phyloP scores from a whole-genome alignment of 75 land plant genomes.

The Cryptomeria japonica region DNA sequence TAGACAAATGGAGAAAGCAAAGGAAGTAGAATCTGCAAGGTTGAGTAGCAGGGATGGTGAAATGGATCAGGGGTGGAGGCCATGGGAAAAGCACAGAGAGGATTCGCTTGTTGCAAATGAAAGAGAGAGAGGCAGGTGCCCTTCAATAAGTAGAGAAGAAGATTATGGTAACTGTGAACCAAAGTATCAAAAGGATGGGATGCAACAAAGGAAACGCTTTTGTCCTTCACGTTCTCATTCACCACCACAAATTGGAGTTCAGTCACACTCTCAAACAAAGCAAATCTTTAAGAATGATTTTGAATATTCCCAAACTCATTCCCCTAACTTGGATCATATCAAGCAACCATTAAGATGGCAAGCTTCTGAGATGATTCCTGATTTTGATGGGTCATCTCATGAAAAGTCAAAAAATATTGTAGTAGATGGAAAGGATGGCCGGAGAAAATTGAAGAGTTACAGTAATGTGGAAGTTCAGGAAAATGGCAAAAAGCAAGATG shows the following conservation, averaged over 20 bases:
- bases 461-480: not conserved
- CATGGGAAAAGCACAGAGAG: not conserved
- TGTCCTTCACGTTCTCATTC: not conserved
- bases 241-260: not conserved
- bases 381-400: not conserved
- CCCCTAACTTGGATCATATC: not conserved
- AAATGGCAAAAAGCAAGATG: not conserved
- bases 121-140: not conserved
- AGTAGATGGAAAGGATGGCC: not conserved
- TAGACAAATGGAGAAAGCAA: not conserved
- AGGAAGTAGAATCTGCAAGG: not conserved
- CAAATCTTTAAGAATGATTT: not conserved
- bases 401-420: not conserved
- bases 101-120: not conserved
- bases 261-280: not conserved
- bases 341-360: not conserved
- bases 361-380: not conserved
- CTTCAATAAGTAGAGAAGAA: not conserved
- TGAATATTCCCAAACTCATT: not conserved
- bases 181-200: not conserved
- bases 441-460: not conserved
- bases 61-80: slow-evolving; percentile 2
- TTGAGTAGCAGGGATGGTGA: slow-evolving; percentile 9
- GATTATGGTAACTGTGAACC: not conserved
- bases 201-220: not conserved